A percentile compares a stretch with the other conserved stretches of the same genome.
Conservation (phyloP, 768 basidiomycete genomes). For the Leccinum obscurum region DNA sequence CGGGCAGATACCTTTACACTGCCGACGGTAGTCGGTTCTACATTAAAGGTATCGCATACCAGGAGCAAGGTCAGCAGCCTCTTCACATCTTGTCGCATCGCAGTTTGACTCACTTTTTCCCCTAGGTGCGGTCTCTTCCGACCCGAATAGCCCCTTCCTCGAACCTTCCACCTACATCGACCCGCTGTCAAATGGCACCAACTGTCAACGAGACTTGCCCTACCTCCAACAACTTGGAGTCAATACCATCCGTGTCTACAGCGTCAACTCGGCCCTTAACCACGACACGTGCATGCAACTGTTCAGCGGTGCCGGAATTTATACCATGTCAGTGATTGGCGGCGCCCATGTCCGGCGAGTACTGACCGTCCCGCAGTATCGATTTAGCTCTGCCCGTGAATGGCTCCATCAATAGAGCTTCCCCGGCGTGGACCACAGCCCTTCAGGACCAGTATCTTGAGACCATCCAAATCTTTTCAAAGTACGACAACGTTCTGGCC, state of each 20-base stretch:
- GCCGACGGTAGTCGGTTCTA: conserved; percentile 77
- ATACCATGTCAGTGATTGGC: conserved; percentile 68
- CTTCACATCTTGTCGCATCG: neutral
- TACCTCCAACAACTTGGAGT: conserved; percentile 73
- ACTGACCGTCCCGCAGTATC: conserved; percentile 50
- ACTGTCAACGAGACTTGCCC: conserved; percentile 79
- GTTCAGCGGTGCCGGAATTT: conserved; percentile 79
- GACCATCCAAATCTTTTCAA: conserved; percentile 77
- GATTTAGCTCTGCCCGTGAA: conserved; percentile 85
- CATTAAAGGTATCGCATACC: conserved; percentile 87
- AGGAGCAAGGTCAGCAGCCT: conserved; percentile 62
- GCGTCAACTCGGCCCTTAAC: conserved; percentile 77
- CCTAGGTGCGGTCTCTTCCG: conserved; percentile 39
- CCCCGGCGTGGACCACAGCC: conserved; percentile 79
- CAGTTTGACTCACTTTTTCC: neutral
- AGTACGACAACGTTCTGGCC: conserved; percentile 88
- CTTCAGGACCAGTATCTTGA: conserved; percentile 74
- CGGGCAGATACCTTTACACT: conserved; percentile 80
- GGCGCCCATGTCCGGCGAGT: conserved; percentile 4
- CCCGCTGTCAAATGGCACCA: conserved; percentile 64
- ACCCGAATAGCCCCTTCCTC: conserved; percentile 59
- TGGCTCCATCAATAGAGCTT: conserved; percentile 75
- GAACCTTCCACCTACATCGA: conserved; percentile 79
- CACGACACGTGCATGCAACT: conserved; percentile 86
- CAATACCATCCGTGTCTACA: conserved; percentile 85